phyloP scores from a whole-genome alignment of 2,329 filamentous ascomycete species.

The Diaporthe eres region DNA sequence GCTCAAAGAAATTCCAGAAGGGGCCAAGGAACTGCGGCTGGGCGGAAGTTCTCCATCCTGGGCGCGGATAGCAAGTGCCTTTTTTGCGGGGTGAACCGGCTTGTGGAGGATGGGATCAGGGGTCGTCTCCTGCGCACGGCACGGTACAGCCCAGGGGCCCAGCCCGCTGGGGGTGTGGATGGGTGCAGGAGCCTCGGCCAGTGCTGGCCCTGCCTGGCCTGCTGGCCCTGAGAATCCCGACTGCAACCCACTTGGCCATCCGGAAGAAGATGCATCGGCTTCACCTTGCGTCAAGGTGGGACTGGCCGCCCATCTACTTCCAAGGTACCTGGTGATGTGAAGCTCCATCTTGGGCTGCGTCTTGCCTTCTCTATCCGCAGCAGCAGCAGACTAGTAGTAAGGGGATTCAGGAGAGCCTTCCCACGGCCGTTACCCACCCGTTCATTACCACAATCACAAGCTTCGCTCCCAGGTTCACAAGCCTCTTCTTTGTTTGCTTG shows the following conservation, averaged over 20 bases:
- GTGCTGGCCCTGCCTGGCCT: constrained; percentile 14
- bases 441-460: constrained; percentile 20
- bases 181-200: constrained; percentile 7
- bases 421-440: constrained; percentile 16
- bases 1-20: constrained; percentile 37
- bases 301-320: constrained; percentile 15
- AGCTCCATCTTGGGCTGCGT: constrained; percentile 30
- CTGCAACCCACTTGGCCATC: constrained; percentile 25
- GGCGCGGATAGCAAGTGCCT: constrained; percentile 30
- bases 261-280: constrained; percentile 35
- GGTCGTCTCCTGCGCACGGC: constrained; percentile 14
- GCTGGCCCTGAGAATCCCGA: constrained; percentile 41
- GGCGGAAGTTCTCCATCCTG: constrained; percentile 35
- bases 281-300: constrained; percentile 32
- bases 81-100: constrained; percentile 41
- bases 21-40: constrained; percentile 23
- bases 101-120: constrained; percentile 23
- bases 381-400: neutral
- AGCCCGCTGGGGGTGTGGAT: constrained; percentile 15
- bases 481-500: constrained; percentile 31
- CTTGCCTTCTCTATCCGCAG: constrained; percentile 23
- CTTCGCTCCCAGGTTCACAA: constrained; percentile 11
- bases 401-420: constrained; percentile 19
- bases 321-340: constrained; percentile 15
- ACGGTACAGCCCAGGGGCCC: constrained; percentile 19